A percentile compares a stretch with the other conserved stretches of the same genome.
Evolutionary conservation across 106 monocot genomes (phyloP).

Genomic region (Dendrobium nobile): DNA sequence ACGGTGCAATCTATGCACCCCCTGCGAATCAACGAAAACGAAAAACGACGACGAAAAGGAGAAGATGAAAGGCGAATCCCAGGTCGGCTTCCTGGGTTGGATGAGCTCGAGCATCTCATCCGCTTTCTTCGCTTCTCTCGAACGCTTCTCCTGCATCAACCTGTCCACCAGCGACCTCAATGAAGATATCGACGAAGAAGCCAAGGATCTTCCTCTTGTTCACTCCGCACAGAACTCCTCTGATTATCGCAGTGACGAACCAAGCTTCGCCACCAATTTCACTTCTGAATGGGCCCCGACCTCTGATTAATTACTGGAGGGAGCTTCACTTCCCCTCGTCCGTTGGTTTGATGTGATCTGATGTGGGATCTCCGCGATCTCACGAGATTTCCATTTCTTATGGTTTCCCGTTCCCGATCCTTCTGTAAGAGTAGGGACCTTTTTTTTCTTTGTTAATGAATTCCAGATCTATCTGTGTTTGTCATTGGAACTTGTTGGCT

Average conservation of each 20-base stretch:
- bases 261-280: not conserved
- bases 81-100: no score
- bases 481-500: not conserved
- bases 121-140: conserved; percentile 5
- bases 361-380: not conserved
- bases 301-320: not conserved
- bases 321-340: not conserved
- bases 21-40: no score
- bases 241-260: not conserved
- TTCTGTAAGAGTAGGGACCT: no score
- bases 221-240: conserved; percentile 3
- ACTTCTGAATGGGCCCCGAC: not conserved
- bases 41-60: no score
- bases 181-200: conserved; percentile 1
- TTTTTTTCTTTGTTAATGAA: not conserved
- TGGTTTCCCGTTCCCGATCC: not conserved
- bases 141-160: conserved; percentile 9
- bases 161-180: conserved; percentile 2
- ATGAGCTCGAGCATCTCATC: conserved; percentile 6
- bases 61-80: no score
- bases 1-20: no score
- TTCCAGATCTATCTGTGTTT: not conserved
- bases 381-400: not conserved
- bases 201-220: conserved; percentile 5
- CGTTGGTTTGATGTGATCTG: not conserved